These are phyloP conservation scores for Aspergillus latus DNA, from an alignment of 2,329 filamentous ascomycete genomes.

Conservation along the genomic window DNA sequence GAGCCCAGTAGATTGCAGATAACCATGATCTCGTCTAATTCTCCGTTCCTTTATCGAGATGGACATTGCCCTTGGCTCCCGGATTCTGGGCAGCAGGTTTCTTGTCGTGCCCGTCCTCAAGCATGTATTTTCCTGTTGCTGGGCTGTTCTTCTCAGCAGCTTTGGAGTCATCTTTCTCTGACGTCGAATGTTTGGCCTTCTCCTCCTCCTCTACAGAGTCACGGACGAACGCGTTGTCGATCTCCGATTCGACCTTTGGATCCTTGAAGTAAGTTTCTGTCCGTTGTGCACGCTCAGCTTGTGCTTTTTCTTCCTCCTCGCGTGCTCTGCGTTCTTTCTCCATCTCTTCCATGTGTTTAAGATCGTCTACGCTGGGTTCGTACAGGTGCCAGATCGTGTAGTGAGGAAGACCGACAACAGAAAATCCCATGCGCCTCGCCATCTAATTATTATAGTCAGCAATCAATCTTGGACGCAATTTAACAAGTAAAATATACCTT, in stretches of 20 bases:
- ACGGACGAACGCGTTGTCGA: conserved; percentile 79
- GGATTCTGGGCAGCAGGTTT: conserved; percentile 1
- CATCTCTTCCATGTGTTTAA: conserved; percentile 99
- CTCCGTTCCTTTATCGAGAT: not conserved
- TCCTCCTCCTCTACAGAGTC: conserved; percentile 61
- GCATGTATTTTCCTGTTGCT: conserved; percentile 3
- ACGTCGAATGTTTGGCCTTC: conserved; percentile 5
- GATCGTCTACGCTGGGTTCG: conserved; percentile 96
- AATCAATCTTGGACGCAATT: not conserved
- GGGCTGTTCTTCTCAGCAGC: conserved; percentile 23
- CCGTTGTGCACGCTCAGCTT: conserved; percentile 70
- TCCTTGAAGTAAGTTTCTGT: conserved; percentile 80
- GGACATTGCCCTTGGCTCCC: not conserved
- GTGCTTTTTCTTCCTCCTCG: conserved; percentile 76
- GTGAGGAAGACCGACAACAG: conserved; percentile 93
- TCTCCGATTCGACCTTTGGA: conserved; percentile 77
- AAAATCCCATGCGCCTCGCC: conserved; percentile 96
- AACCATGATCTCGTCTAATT: not conserved
- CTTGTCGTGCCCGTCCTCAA: conserved; percentile 1
- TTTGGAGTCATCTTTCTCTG: conserved; percentile 19
- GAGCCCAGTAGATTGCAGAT: not conserved
- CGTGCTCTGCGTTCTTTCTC: conserved; percentile 77
- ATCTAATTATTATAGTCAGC: conserved; percentile 59
- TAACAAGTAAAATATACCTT: conserved; percentile 62
- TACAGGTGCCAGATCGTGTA: conserved; percentile 99